phyloP scores from a whole-genome alignment of 2,329 filamentous ascomycete genomes.

The Cladosporium phlei region DNA sequence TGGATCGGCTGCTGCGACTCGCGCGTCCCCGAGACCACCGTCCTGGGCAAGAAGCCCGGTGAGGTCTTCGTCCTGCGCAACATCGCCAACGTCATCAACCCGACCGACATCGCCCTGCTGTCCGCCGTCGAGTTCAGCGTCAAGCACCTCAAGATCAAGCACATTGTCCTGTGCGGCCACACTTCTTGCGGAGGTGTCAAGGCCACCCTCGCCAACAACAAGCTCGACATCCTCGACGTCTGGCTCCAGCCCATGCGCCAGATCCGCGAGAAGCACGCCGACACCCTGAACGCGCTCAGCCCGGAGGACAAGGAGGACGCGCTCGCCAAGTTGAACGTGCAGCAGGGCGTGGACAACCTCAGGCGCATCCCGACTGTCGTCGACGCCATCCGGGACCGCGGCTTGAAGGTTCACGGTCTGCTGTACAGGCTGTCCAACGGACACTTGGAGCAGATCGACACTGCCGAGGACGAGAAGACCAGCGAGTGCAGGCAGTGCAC shows the following conservation, averaged over 20 bases:
- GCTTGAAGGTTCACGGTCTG: conserved; percentile 70
- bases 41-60: conserved; percentile 72
- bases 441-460: conserved; percentile 50
- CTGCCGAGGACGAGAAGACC: conserved; percentile 28
- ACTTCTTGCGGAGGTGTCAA: conserved; percentile 57
- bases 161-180: conserved; percentile 59
- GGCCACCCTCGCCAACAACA: conserved; percentile 52
- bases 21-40: conserved; percentile 75
- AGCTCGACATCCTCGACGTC: conserved; percentile 55
- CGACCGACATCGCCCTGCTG: conserved; percentile 68
- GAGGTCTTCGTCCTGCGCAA: conserved; percentile 89
- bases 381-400: conserved; percentile 65
- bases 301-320: conserved; percentile 50
- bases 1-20: conserved; percentile 88
- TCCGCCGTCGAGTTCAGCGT: conserved; percentile 79
- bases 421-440: conserved; percentile 64
- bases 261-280: conserved; percentile 50
- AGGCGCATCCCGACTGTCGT: conserved; percentile 65
- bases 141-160: conserved; percentile 61
- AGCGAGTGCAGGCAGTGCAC: conserved; percentile 18
- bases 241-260: conserved; percentile 57
- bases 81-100: conserved; percentile 76
- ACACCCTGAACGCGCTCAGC: conserved; percentile 44
- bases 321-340: conserved; percentile 73
- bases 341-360: conserved; percentile 61